These are phyloP conservation scores for Setaria viridis DNA, from an alignment of 202 grass and related monocot species.

Conservation along the genomic window DNA sequence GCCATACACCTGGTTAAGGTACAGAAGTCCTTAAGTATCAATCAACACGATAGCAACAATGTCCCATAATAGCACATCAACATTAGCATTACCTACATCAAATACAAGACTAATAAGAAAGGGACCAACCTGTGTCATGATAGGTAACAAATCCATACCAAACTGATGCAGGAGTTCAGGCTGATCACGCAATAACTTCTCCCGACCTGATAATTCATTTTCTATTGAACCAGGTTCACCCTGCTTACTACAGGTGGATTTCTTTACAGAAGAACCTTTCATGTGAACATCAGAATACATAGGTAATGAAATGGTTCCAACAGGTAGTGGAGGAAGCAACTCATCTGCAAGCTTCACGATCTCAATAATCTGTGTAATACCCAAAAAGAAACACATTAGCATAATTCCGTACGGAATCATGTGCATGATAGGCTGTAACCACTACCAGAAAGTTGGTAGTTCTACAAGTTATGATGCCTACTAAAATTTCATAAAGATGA, in stretches of 20 bases:
- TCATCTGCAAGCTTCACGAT: slow-evolving; percentile 92
- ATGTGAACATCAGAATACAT: slow-evolving; percentile 51
- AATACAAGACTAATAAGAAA: slow-evolving; percentile 6
- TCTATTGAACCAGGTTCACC: slow-evolving; percentile 46
- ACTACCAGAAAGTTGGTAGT: not conserved
- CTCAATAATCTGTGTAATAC: slow-evolving; percentile 70
- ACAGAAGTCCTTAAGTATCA: slow-evolving; percentile 17
- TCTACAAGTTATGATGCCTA: not conserved
- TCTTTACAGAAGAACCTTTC: slow-evolving; percentile 63
- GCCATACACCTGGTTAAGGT: slow-evolving; percentile 71
- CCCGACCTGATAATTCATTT: slow-evolving; percentile 60
- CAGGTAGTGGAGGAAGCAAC: slow-evolving; percentile 81
- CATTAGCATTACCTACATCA: slow-evolving; percentile 23
- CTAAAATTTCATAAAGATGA: slow-evolving; percentile 11
- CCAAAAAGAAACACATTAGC: slow-evolving; percentile 24
- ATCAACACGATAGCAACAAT: slow-evolving; percentile 23
- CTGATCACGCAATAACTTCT: slow-evolving; percentile 81
- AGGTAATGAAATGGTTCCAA: slow-evolving; percentile 74
- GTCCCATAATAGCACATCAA: slow-evolving; percentile 16
- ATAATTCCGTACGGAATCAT: slow-evolving; percentile 11
- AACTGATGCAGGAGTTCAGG: slow-evolving; percentile 93
- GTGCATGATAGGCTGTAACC: slow-evolving; percentile 1
- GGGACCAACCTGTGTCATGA: slow-evolving; percentile 70
- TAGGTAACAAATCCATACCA: slow-evolving; percentile 84
- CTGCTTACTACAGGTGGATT: slow-evolving; percentile 64